Base-by-base conservation (phyloP, 2,329 filamentous ascomycete genomes). In the Ophiostoma sp. region DNA sequence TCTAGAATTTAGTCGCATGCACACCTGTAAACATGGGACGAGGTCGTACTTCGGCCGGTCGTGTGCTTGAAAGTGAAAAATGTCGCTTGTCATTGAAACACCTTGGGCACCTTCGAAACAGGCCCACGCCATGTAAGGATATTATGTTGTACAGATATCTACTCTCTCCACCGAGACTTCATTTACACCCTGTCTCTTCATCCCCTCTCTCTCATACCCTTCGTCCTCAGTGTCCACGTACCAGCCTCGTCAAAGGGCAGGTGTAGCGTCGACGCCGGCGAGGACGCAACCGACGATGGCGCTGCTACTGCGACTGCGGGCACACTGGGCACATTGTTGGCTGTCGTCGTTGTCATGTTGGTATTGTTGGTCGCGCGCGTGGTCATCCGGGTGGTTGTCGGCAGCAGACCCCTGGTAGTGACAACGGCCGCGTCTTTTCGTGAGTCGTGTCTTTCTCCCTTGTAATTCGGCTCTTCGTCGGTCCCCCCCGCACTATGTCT, bases 181-280 rank as follows among this genome's bases (percentile, higher is more conserved):
- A 6, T 22, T 15, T 0, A 11, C 63, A 0, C 12, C 15, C 7
- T 42, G 50, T 2, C 42, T 25, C 39, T 42, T 84, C 80, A 68
- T 2, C 42, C 42, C 39, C 64, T 84, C 80, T 89, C 87, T 55
- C 87, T 82, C 77, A 89, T 73, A 0, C 87, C 88, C 78, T 89
- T 89, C 0, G 88, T 89, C 73, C 88, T 79, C 48, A 89, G 76
- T 5, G 85, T 87, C 70, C 89, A 81, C 76, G 83, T 87, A 1
- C 81, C 79, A 64, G 83, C 79, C 61, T 85, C 84, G 0, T 81
- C 83, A 79, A 89, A 89, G 2, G 86, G 85, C 48, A 87, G 74
- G 0, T 79, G 77, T 9, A 84, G 64, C 7, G 64, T 50, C 39
- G 39, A 48, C 64, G 64, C 42, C 25, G 64, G 64, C 22, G 64